These are phyloP conservation scores for Cylindrodendrum hubeiense DNA, from an alignment of 2,329 filamentous ascomycete species.

Conservation along the genomic window DNA sequence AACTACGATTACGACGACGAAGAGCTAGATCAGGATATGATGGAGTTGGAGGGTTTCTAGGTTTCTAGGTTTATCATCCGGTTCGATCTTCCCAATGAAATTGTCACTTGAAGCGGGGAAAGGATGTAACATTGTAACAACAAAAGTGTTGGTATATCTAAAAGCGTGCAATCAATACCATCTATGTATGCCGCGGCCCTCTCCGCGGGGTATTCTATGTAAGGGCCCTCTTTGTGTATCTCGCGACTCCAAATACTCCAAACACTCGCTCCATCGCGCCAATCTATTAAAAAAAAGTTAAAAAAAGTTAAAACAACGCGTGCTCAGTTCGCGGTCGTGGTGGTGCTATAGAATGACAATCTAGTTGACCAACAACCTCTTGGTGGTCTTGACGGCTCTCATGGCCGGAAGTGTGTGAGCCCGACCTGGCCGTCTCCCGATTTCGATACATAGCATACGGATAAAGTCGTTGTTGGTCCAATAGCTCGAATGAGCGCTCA, in stretches of 20 bases:
- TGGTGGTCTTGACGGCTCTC: conserved; percentile 68
- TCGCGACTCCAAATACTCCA: background rate
- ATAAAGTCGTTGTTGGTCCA: conserved; percentile 91
- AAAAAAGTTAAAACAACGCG: background rate
- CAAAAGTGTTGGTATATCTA: conserved; percentile 4
- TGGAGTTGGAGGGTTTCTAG: conserved; percentile 60
- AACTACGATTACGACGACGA: conserved; percentile 67
- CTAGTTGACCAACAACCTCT: conserved; percentile 48
- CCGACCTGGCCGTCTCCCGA: conserved; percentile 80
- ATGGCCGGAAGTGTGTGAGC: conserved; percentile 68
- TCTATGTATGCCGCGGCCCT: conserved; percentile 5
- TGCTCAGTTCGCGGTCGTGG: background rate
- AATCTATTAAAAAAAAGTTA: too few species aligned
- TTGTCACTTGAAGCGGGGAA: background rate
- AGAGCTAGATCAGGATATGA: conserved; percentile 66
- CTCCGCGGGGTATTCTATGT: background rate
- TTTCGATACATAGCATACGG: conserved; percentile 89
- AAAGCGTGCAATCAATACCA: conserved; percentile 1
- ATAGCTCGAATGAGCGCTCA: conserved; percentile 94
- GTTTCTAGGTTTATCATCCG: background rate
- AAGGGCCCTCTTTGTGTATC: background rate
- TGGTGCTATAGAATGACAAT: background rate
- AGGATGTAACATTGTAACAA: background rate
- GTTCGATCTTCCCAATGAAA: background rate
- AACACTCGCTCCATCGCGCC: conserved; percentile 3